Evolutionary conservation across 441 rosid species (phyloP).

Genomic region (Geranium incanum): DNA sequence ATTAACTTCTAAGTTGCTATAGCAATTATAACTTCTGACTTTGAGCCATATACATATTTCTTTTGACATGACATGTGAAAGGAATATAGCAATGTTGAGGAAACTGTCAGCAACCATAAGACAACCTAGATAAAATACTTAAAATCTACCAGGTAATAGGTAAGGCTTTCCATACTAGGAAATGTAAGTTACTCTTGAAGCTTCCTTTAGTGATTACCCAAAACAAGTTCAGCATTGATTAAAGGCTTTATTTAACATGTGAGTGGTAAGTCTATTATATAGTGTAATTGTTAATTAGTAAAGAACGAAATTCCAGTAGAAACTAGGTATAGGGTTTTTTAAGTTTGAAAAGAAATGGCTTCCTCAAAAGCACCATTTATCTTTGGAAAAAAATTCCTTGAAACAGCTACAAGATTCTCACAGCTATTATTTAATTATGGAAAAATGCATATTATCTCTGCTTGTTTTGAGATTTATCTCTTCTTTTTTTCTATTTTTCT

Average conservation of each 20-base stretch:
- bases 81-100: not conserved
- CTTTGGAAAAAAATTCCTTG: not conserved
- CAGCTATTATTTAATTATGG: not conserved
- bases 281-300: not conserved
- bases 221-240: not conserved
- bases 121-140: not conserved
- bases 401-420: not conserved
- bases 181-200: not conserved
- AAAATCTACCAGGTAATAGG: not conserved
- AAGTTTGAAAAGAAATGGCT: not conserved
- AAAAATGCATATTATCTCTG: not conserved
- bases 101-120: not conserved
- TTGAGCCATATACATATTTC: not conserved
- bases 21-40: slow-evolving; percentile 1
- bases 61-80: not conserved
- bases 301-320: not conserved
- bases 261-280: not conserved
- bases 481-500: no score
- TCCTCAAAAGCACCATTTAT: not conserved
- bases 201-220: not conserved
- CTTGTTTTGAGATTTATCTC: no score
- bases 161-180: not conserved
- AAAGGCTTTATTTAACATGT: not conserved
- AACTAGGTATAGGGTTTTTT: not conserved
- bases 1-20: not conserved